A percentile compares a stretch with the other conserved stretches of the same genome.
These are phyloP conservation scores for Verticillium zaregamsianum DNA, from an alignment of 2,329 filamentous ascomycete genomes.

Conservation along the genomic window DNA sequence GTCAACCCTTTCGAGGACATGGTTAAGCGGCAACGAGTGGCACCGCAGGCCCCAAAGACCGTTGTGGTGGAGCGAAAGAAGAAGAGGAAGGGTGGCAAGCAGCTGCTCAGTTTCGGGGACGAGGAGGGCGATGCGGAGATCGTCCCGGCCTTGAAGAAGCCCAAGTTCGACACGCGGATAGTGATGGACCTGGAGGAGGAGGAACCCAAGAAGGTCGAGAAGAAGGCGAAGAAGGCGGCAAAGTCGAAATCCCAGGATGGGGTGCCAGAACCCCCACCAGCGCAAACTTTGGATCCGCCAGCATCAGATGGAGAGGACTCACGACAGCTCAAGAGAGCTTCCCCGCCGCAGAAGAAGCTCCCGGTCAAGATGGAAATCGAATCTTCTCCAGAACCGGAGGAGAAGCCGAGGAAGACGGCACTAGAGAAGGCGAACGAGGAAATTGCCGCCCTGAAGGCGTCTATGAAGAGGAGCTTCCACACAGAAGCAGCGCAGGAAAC, in stretches of 20 bases:
- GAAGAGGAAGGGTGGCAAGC: slow-evolving; percentile 73
- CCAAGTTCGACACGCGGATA: slow-evolving; percentile 74
- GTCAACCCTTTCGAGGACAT: slow-evolving; percentile 82
- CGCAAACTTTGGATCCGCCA: background rate
- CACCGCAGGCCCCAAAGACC: slow-evolving; percentile 42
- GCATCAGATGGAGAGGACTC: background rate
- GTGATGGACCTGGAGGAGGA: slow-evolving; percentile 48
- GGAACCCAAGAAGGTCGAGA: slow-evolving; percentile 24
- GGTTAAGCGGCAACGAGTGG: slow-evolving; percentile 61
- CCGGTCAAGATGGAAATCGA: slow-evolving; percentile 4
- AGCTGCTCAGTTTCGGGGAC: slow-evolving; percentile 73
- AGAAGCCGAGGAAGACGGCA: slow-evolving; percentile 37
- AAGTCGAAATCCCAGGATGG: slow-evolving; percentile 17
- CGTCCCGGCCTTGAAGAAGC: slow-evolving; percentile 62
- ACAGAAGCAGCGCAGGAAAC: slow-evolving; percentile 39
- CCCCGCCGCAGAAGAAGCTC: slow-evolving; percentile 20
- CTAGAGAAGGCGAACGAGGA: slow-evolving; percentile 74
- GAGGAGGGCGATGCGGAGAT: slow-evolving; percentile 58
- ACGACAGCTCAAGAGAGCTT: background rate
- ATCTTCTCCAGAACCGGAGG: slow-evolving; percentile 31
- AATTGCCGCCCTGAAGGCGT: slow-evolving; percentile 75
- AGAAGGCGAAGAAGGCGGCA: slow-evolving; percentile 13
- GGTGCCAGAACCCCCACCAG: background rate
- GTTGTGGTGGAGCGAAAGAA: slow-evolving; percentile 48
- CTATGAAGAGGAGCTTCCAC: slow-evolving; percentile 66